Evolutionary conservation across 2,329 filamentous ascomycete species (phyloP), one percentile per base, ranked within the genome.

Genomic region (Remersonia thermophila): DNA sequence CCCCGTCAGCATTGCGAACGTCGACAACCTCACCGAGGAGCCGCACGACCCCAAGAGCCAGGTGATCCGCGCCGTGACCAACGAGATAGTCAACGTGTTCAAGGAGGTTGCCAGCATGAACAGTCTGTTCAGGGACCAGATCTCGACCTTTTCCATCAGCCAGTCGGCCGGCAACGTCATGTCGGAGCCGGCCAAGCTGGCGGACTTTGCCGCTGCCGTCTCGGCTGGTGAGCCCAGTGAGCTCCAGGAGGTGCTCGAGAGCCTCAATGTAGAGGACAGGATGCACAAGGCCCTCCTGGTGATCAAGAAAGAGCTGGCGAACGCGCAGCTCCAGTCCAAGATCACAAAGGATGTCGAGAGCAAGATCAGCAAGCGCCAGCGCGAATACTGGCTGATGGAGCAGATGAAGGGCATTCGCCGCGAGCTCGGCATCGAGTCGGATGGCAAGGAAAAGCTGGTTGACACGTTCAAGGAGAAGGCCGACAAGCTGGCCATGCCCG

Each of bases 391-490:
- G 83, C 66, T 98, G 32, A 93, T 94, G 85, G 91, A 98, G 61
- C 93, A 98, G 58, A 94, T 98, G 87, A 96, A 96, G 66, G 91
- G 87, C 17, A 98, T 98, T 53, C 81, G 85, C 40, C 75, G 91
- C 40, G 91, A 98, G 60, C 74, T 98, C 33, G 91, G 93, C 15
- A 84, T 98, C 36, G 93, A 98, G 57, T 93, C 85, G 5, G 91
- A 98, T 54, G 91, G 93, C 46, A 98, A 96, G 61, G 91, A 98
- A 54, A 96, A 96, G 63, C 69, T 98, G 10, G 83, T 98, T 1
- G 91, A 96, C 58, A 93, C 83, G 57, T 98, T 98, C 67, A 91
- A 85, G 61, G 87, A 95, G 53, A 95, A 94, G 67, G 86, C 85
- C 0, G 71, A 74, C 54, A 94, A 93, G 56, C 69, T 98, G 33